phyloP scores from a whole-genome alignment of 495 filamentous ascomycete species.

The Parmelia sp. region DNA sequence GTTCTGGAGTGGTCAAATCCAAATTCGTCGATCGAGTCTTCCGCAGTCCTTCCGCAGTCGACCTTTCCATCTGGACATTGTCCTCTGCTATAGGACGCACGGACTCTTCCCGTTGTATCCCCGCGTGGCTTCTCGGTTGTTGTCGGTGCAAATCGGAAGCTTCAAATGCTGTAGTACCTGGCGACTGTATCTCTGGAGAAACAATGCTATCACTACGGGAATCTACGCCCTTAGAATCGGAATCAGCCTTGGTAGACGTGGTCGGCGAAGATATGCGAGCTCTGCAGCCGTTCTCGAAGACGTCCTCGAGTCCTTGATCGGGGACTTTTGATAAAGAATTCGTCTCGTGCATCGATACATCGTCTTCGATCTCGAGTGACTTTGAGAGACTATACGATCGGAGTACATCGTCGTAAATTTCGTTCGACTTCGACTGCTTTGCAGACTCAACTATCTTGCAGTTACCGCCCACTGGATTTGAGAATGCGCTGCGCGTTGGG shows the following conservation, averaged over 20 bases:
- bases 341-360: background rate
- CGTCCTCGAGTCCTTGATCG: background rate
- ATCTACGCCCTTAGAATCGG: background rate
- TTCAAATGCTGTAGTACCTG: background rate
- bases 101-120: background rate
- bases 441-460: background rate
- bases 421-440: background rate
- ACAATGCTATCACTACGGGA: background rate
- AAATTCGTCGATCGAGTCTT: background rate
- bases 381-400: background rate
- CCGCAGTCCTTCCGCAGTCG: background rate
- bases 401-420: background rate
- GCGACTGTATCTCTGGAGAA: background rate
- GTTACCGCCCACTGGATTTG: background rate
- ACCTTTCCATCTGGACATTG: background rate
- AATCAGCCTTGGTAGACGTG: background rate
- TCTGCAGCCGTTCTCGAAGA: background rate
- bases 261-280: background rate
- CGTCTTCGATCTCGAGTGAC: background rate
- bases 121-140: background rate
- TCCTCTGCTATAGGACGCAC: background rate
- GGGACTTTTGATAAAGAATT: background rate
- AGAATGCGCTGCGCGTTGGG: background rate
- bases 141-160: background rate
- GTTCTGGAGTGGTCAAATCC: background rate